Evolutionary conservation across 2,329 filamentous ascomycete species (phyloP).

Genomic region (Fusarium musae): DNA sequence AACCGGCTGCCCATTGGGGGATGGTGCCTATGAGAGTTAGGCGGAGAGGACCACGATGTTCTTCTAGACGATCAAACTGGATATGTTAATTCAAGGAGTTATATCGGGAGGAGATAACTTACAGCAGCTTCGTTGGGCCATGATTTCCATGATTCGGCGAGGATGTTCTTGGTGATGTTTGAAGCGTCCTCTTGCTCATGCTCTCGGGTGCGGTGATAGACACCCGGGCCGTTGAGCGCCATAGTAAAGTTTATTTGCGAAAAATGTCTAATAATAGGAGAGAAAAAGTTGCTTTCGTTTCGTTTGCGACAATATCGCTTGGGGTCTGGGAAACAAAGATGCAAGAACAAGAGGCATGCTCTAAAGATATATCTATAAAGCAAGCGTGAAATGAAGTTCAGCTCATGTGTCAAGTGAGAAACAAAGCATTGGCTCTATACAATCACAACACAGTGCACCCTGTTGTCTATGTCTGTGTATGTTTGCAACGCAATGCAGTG

Average conservation of each 20-base stretch:
- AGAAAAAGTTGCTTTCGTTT: not conserved
- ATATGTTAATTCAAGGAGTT: not conserved
- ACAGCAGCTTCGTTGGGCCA: constrained; percentile 63
- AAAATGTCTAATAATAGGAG: not conserved
- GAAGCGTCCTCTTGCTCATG: constrained; percentile 44
- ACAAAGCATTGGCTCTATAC: not conserved
- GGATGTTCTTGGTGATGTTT: constrained; percentile 42
- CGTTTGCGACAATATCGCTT: not conserved
- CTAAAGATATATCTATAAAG: not conserved
- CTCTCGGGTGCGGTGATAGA: constrained; percentile 42
- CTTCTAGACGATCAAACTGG: constrained; percentile 75
- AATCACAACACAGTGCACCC: not conserved
- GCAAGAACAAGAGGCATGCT: not conserved
- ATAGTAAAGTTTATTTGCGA: constrained; percentile 14
- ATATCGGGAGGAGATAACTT: constrained; percentile 16
- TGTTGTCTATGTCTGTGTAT: not conserved
- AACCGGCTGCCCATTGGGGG: constrained; percentile 76
- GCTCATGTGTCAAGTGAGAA: not conserved
- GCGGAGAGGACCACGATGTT: constrained; percentile 72
- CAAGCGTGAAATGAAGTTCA: not conserved
- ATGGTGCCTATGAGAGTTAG: constrained; percentile 73
- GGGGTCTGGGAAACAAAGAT: not conserved
- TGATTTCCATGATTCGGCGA: constrained; percentile 50
- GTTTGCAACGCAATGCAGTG: not conserved
- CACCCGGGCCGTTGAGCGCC: constrained; percentile 44